Percentiles rank a stretch among this genome's conserved stretches.
phyloP scores from a whole-genome alignment of 768 basidiomycete species.

The Boletus vermiculosoides region DNA sequence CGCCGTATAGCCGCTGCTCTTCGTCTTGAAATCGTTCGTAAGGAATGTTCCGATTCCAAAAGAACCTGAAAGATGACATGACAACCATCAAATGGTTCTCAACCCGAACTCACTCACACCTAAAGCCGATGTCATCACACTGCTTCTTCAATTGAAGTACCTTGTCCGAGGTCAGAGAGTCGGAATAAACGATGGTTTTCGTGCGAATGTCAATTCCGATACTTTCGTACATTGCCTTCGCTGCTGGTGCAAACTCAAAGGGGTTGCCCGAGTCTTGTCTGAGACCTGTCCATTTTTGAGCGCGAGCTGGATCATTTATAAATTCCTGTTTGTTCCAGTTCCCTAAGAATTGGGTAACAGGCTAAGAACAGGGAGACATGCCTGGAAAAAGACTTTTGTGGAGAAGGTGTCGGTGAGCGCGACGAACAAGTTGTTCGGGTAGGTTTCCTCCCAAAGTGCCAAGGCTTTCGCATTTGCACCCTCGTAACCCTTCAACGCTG shows the following conservation, averaged over 20 bases:
- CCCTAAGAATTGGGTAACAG: neutral
- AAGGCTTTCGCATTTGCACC: slow-evolving; percentile 71
- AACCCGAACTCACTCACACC: slow-evolving; percentile 37
- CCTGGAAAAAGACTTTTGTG: slow-evolving; percentile 81
- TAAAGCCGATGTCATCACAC: slow-evolving; percentile 71
- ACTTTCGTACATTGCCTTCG: slow-evolving; percentile 66
- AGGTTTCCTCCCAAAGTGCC: slow-evolving; percentile 83
- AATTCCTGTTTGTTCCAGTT: slow-evolving; percentile 50
- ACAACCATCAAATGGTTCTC: neutral
- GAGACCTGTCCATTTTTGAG: slow-evolving; percentile 73
- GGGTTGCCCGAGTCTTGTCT: slow-evolving; percentile 96
- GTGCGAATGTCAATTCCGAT: slow-evolving; percentile 64
- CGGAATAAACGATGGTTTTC: slow-evolving; percentile 83
- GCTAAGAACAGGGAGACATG: slow-evolving; percentile 23
- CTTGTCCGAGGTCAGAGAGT: slow-evolving; percentile 71
- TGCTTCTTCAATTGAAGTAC: slow-evolving; percentile 68
- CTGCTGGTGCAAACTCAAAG: slow-evolving; percentile 70
- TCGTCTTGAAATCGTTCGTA: slow-evolving; percentile 78
- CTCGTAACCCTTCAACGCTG: slow-evolving; percentile 81
- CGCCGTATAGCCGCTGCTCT: slow-evolving; percentile 44
- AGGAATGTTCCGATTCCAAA: slow-evolving; percentile 95
- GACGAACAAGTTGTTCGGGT: slow-evolving; percentile 55
- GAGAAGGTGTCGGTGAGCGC: slow-evolving; percentile 97
- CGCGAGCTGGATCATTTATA: slow-evolving; percentile 51
- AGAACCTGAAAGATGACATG: slow-evolving; percentile 47